Evolutionary conservation across 2,329 filamentous ascomycete genomes (phyloP).

Genomic region (Sarocladium brachiariae): DNA sequence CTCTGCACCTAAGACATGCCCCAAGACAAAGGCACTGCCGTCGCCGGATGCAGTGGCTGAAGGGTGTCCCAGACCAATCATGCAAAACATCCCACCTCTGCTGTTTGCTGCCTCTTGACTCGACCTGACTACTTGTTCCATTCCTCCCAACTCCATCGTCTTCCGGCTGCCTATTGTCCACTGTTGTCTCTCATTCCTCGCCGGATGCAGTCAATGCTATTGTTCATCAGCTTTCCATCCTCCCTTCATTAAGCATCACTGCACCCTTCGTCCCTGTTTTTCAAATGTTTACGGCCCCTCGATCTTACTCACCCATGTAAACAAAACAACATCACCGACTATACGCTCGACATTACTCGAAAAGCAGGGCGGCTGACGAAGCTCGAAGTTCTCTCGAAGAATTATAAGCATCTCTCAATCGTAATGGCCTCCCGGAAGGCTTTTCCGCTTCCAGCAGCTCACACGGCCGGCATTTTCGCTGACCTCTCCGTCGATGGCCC

Average conservation of each 20-base stretch:
- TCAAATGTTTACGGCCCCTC: not conserved
- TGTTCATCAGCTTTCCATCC: not conserved
- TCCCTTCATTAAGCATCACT: slow-evolving; percentile 6
- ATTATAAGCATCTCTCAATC: slow-evolving; percentile 5
- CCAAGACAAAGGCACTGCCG: slow-evolving; percentile 4
- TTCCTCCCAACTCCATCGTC: slow-evolving; percentile 1
- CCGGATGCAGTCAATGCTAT: slow-evolving; percentile 9
- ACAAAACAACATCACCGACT: not conserved
- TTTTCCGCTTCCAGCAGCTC: slow-evolving; percentile 53
- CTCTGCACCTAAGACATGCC: not conserved
- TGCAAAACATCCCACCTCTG: slow-evolving; percentile 8
- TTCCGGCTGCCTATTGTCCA: not conserved
- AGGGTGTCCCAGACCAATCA: not conserved
- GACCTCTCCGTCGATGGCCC: slow-evolving; percentile 93
- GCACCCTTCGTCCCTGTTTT: not conserved
- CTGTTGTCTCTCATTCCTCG: slow-evolving; percentile 8
- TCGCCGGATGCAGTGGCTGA: slow-evolving; percentile 7
- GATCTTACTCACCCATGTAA: slow-evolving; percentile 1
- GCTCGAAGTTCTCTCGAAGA: not conserved
- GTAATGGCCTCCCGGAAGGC: slow-evolving; percentile 49
- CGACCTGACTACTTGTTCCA: no score
- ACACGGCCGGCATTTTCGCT: slow-evolving; percentile 88
- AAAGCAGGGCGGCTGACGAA: not conserved
- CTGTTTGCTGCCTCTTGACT: not conserved
- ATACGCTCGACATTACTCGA: not conserved